These are phyloP conservation scores for Triticum timopheevii DNA, from an alignment of 176 grass and related monocot genomes.

Conservation along the genomic window DNA sequence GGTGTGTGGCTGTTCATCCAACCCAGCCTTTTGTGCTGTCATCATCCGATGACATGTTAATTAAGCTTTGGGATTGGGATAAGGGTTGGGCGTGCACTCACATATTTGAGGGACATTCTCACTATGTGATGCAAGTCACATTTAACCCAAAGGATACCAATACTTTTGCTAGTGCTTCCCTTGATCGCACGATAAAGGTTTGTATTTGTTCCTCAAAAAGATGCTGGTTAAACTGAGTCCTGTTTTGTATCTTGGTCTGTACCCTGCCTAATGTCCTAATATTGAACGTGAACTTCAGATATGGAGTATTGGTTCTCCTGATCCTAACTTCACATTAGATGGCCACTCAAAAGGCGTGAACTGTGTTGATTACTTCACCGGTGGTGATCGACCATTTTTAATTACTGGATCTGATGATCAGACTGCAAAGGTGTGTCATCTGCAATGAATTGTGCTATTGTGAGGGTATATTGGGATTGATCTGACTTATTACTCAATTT, in stretches of 20 bases:
- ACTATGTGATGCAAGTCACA: conserved; percentile 99
- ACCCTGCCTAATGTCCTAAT: background rate
- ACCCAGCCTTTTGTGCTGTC: conserved; percentile 94
- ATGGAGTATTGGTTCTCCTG: conserved; percentile 97
- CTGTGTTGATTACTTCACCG: conserved; percentile 99
- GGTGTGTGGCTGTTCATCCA: conserved; percentile 98
- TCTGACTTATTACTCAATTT: conserved; percentile 20
- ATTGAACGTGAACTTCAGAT: conserved; percentile 55
- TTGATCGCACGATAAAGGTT: conserved; percentile 97
- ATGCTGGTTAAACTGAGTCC: background rate
- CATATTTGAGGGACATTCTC: conserved; percentile 98
- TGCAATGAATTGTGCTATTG: conserved; percentile 13
- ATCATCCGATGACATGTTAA: conserved; percentile 98
- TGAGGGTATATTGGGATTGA: background rate
- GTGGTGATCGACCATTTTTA: conserved; percentile 93
- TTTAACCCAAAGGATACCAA: conserved; percentile 99
- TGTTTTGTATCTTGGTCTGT: conserved; percentile 21
- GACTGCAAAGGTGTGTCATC: conserved; percentile 77
- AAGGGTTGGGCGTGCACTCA: conserved; percentile 96
- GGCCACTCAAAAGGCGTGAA: conserved; percentile 97
- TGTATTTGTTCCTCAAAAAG: background rate
- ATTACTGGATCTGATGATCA: conserved; percentile 98
- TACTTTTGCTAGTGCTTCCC: conserved; percentile 95
- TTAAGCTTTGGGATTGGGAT: conserved; percentile 99
- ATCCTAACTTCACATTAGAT: conserved; percentile 97